Evolutionary conservation across 108 stramenopile genomes (phyloP), one percentile per base, ranked within the genome.

Genomic region (Stephanodiscus minutulus): DNA sequence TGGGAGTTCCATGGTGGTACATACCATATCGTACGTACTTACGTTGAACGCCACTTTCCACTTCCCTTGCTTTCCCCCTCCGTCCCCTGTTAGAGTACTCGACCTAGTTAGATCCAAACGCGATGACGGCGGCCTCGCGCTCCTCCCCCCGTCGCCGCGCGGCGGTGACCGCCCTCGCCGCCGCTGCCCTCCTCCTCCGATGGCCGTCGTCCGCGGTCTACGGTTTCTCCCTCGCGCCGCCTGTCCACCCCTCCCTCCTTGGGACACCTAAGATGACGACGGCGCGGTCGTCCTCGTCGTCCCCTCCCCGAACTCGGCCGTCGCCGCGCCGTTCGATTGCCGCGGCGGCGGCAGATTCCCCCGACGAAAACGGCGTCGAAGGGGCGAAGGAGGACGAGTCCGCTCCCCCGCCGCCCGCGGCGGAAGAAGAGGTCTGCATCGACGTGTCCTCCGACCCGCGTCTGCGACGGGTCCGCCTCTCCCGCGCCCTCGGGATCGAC

Each of bases 401-500:
- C 15, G 13, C 0, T 15, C 12, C 43, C 3, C 43, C 10, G 5
- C 39, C 39, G 7, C 11, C 39, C 58, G 6, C 35, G 18, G 36
- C 46, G 35, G 52, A 53, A 0, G 18, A 43, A 5, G 55, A 70
- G 12, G 58, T 36, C 48, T 9, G 66, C 39, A 84, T 85, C 41
- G 91, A 89, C 76, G 60, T 88, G 7, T 83, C 81, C 12, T 41
- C 81, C 22, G 88, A 96, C 68, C 77, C 83, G 22, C 88, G 92
- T 1, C 52, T 95, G 21, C 85, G 81, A 73, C 86, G 87, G 15
- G 77, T 93, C 20, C 83, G 87, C 20, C 64, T 97, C 10, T 62
- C 87, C n/a, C 87, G 94, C 17, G 87, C 85, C n/a, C 82, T 90
- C 12, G 95, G 95, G 17, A 96, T 97, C 67, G 95, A 95, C 35